Conservation (phyloP, 1,284 basidiomycete species). For the Tilletia walkeri region DNA sequence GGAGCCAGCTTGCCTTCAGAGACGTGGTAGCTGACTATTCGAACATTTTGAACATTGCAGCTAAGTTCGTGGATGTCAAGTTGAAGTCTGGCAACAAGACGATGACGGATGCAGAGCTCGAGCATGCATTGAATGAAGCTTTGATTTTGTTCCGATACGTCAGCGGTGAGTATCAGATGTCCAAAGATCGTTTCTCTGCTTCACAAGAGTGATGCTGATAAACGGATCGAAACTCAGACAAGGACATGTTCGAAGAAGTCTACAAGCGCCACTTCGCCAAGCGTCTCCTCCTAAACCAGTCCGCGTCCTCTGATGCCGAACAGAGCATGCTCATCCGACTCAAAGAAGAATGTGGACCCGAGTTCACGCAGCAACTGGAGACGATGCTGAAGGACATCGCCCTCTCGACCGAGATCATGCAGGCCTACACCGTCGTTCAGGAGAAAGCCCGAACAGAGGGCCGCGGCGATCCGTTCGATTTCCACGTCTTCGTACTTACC, state of each 20-base stretch:
- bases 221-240: conserved; percentile 64
- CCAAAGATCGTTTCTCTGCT: conserved; percentile 11
- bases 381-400: conserved; percentile 85
- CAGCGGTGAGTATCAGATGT: conserved; percentile 24
- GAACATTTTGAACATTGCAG: conserved; percentile 49
- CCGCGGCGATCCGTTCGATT: conserved; percentile 49
- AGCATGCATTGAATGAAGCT: conserved; percentile 70
- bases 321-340: conserved; percentile 81
- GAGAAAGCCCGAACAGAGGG: conserved; percentile 49
- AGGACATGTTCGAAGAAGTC: conserved; percentile 69
- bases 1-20: background rate
- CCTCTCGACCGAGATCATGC: conserved; percentile 69
- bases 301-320: conserved; percentile 88
- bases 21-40: conserved; percentile 3
- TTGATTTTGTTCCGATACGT: conserved; percentile 83
- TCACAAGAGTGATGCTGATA: conserved; percentile 62
- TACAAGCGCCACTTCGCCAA: conserved; percentile 88
- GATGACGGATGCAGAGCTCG: conserved; percentile 70
- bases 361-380: conserved; percentile 77
- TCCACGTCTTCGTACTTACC: conserved; percentile 62
- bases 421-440: conserved; percentile 58
- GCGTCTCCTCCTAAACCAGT: conserved; percentile 78
- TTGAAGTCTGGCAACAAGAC: conserved; percentile 81
- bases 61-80: conserved; percentile 80
- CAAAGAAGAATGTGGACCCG: conserved; percentile 85